Percentiles rank a stretch among this genome's conserved stretches.
Conservation (phyloP, 2,329 filamentous ascomycete species). For the Fusarium cyanostomum region DNA sequence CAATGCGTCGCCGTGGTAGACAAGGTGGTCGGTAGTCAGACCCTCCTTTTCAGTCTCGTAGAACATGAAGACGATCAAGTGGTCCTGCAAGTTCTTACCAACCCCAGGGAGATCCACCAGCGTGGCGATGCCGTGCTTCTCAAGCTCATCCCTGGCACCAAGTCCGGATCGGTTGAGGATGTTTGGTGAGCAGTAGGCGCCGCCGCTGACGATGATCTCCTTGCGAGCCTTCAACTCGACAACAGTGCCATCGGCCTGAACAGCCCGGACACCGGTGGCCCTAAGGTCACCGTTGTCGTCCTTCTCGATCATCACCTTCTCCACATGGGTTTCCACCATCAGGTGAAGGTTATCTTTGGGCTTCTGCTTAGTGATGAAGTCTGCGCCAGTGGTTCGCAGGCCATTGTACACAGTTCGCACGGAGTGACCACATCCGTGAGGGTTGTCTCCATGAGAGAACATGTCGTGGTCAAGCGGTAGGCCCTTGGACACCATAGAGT, state of each 20-base stretch:
- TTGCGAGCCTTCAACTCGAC: slow-evolving; percentile 52
- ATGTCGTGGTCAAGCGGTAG: slow-evolving; percentile 66
- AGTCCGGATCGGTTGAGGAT: slow-evolving; percentile 64
- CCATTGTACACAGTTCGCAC: slow-evolving; percentile 63
- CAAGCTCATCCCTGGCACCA: slow-evolving; percentile 55
- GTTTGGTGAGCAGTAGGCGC: slow-evolving; percentile 61
- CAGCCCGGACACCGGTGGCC: slow-evolving; percentile 55
- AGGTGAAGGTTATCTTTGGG: slow-evolving; percentile 57
- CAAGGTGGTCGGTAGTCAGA: slow-evolving; percentile 63
- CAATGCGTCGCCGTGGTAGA: slow-evolving; percentile 64
- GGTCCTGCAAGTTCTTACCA: slow-evolving; percentile 61
- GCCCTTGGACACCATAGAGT: slow-evolving; percentile 64
- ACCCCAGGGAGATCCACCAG: slow-evolving; percentile 58
- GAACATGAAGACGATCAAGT: slow-evolving; percentile 65
- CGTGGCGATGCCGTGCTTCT: slow-evolving; percentile 53
- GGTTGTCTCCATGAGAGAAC: slow-evolving; percentile 61
- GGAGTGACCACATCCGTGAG: slow-evolving; percentile 65
- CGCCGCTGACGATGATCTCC: slow-evolving; percentile 54
- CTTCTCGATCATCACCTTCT: slow-evolving; percentile 60
- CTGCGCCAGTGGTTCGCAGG: slow-evolving; percentile 61
- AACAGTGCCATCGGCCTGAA: slow-evolving; percentile 54
- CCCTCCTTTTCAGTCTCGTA: slow-evolving; percentile 64
- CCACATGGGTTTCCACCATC: slow-evolving; percentile 58
- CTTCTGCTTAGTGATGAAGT: slow-evolving; percentile 57
- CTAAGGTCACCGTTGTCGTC: slow-evolving; percentile 46